phyloP scores from a whole-genome alignment of 208 protist genomes.

The Leishmania guyanensis region DNA sequence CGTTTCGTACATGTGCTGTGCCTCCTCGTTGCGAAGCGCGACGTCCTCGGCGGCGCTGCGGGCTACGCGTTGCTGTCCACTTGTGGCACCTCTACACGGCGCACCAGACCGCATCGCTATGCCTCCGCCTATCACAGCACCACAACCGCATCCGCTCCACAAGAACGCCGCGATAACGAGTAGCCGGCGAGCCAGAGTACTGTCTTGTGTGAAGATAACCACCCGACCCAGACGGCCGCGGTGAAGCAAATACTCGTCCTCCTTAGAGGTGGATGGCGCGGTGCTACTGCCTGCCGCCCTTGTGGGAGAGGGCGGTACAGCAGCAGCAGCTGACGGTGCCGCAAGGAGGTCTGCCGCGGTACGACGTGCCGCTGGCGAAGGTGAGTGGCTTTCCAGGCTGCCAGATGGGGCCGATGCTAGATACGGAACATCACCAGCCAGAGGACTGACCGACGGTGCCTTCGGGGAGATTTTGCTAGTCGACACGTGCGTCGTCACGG shows the following conservation, averaged over 20 bases:
- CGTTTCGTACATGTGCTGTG: slow-evolving; percentile 38
- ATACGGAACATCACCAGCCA: slow-evolving; percentile 10
- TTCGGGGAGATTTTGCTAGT: slow-evolving; percentile 12
- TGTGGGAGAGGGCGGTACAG: not conserved
- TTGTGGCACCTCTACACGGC: not conserved
- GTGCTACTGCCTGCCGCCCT: not conserved
- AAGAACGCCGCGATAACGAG: slow-evolving; percentile 64
- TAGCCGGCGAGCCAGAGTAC: slow-evolving; percentile 45
- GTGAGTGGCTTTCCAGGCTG: not conserved
- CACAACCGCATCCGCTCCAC: slow-evolving; percentile 21
- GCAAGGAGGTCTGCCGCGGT: not conserved
- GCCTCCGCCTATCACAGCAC: not conserved
- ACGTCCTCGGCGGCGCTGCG: slow-evolving; percentile 1
- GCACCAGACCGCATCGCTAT: slow-evolving; percentile 1
- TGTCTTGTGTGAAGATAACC: slow-evolving; percentile 65
- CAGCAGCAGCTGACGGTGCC: not conserved
- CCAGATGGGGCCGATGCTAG: not conserved
- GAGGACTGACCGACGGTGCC: slow-evolving; percentile 14
- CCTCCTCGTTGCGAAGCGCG: slow-evolving; percentile 9
- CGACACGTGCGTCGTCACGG: slow-evolving; percentile 17
- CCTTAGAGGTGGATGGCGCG: not conserved
- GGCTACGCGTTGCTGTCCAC: not conserved
- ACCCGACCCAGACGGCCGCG: slow-evolving; percentile 48
- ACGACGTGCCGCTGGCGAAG: not conserved
- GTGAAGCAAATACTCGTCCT: slow-evolving; percentile 32